phyloP scores from a whole-genome alignment of 2,329 filamentous ascomycete genomes.

The Hypocrella siamensis region DNA sequence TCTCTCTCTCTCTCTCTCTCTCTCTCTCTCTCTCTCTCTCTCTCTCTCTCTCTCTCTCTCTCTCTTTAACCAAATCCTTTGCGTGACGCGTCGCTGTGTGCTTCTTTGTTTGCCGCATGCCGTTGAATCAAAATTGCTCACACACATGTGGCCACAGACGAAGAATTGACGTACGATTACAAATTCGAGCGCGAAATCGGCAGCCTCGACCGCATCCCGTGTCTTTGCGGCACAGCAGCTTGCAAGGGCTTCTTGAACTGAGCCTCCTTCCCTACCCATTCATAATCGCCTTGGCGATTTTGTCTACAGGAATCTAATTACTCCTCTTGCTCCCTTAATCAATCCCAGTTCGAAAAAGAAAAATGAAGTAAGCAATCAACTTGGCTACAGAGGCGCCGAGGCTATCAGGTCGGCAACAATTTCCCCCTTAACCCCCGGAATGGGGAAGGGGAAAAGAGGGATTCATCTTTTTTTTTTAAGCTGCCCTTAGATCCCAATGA shows the following conservation, averaged over 20 bases:
- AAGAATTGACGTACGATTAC: constrained; percentile 99
- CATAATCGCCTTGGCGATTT: too few relatives aligned
- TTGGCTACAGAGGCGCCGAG: neutral
- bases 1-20: neutral
- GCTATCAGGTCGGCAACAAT: neutral
- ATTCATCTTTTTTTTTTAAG: neutral
- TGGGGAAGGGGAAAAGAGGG: neutral
- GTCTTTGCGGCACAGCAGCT: constrained; percentile 85
- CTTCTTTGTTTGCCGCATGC: neutral
- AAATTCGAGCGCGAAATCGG: constrained; percentile 98
- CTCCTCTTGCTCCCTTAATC: too few relatives aligned
- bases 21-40: neutral
- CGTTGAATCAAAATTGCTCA: constrained; percentile 6
- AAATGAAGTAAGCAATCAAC: too few relatives aligned
- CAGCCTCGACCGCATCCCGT: constrained; percentile 88
- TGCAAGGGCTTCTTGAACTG: constrained; percentile 99
- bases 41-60: too few relatives aligned
- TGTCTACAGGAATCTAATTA: too few relatives aligned
- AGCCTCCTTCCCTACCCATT: constrained; percentile 11
- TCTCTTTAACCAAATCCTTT: too few relatives aligned
- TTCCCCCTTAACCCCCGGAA: neutral
- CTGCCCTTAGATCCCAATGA: constrained; percentile 2
- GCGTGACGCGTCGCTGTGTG: too few relatives aligned
- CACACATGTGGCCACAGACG: constrained; percentile 47
- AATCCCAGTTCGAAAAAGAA: too few relatives aligned